phyloP scores from a whole-genome alignment of 805 yeast species.

The Kurtzmaniella fragi region DNA sequence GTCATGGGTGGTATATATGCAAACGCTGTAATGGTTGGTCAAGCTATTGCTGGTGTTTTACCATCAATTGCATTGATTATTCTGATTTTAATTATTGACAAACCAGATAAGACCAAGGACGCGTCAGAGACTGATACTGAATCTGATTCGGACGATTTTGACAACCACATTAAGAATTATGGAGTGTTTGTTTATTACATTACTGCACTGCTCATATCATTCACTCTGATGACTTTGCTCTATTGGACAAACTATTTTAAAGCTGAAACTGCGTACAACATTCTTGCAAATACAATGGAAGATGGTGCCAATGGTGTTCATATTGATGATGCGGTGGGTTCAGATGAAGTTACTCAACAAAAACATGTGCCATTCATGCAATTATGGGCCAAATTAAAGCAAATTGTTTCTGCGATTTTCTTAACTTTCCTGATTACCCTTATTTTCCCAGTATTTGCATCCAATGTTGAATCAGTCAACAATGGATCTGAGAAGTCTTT shows the following conservation, averaged over 20 bases:
- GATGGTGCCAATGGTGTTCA: not conserved
- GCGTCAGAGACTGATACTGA: not conserved
- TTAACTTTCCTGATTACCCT: constrained; percentile 70
- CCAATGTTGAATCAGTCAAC: constrained; percentile 52
- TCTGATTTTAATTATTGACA: constrained; percentile 42
- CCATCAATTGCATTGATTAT: constrained; percentile 70
- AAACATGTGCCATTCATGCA: constrained; percentile 53
- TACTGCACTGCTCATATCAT: constrained; percentile 46
- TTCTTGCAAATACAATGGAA: constrained; percentile 8
- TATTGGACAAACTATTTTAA: constrained; percentile 26
- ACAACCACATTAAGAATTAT: constrained; percentile 21
- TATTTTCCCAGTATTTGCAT: constrained; percentile 87
- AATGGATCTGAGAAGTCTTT: constrained; percentile 25
- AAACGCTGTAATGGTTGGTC: constrained; percentile 92
- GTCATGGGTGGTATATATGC: constrained; percentile 72
- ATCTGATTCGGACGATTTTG: constrained; percentile 10
- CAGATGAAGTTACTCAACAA: constrained; percentile 12
- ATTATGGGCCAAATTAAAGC: constrained; percentile 58
- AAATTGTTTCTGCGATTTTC: constrained; percentile 65
- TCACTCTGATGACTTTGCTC: constrained; percentile 37
- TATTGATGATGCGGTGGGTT: not conserved
- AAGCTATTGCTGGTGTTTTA: constrained; percentile 88
- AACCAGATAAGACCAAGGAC: constrained; percentile 9
- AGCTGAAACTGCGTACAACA: constrained; percentile 15
- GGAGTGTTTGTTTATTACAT: constrained; percentile 45